Evolutionary conservation across 495 filamentous ascomycete genomes (phyloP), one percentile per base, ranked within the genome.

Genomic region (Aspergillus panamensis): DNA sequence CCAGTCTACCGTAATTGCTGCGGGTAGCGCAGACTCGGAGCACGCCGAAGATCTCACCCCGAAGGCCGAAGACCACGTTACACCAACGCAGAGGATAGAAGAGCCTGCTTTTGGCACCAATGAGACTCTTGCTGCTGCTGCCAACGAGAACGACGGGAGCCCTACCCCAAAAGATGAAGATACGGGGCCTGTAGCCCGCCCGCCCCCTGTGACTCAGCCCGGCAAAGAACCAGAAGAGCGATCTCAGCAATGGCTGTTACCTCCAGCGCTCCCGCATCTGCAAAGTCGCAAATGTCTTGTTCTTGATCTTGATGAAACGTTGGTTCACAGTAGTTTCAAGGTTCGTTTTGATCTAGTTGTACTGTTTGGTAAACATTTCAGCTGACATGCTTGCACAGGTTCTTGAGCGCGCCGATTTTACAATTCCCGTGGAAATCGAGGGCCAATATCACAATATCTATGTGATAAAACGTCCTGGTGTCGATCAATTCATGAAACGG

Each of bases 321-420:
- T 99, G 35, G 94, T 99, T 19, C 94, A 99, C 73, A 97, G 94
- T 71, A 97, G 94, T 65, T 99, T 99, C 74, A 99, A 99, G 86
- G 94, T 96, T 74, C 65, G 70, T 30, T 33, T 56, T 40, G 35
- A 19, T 40, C 21, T 20, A 31, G 8, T 12, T 8, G 3, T 16
- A 8, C 44, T 47, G 13, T 48, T 44, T 47, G 35, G 59, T 13
- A 59, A 49, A 60, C 9, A 8, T 17, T 39, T 25, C 42, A 13
- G 13, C 14, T 48, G 49, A 66, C 45, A 8, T n/a, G 10, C 17
- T 60, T 13, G 56, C 73, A 68, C 61, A 98, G 94, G 92, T 97
- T 62, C 83, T 99, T 44, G 90, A 97, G 62, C 93, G 97, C 77
- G 95, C 94, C 44, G 94, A 99, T 76, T 97, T 99, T 66, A 99